Percentiles rank a stretch among this genome's conserved stretches.
Evolutionary conservation across 2,329 filamentous ascomycete genomes (phyloP).

Genomic region (Apiospora pterosperma): DNA sequence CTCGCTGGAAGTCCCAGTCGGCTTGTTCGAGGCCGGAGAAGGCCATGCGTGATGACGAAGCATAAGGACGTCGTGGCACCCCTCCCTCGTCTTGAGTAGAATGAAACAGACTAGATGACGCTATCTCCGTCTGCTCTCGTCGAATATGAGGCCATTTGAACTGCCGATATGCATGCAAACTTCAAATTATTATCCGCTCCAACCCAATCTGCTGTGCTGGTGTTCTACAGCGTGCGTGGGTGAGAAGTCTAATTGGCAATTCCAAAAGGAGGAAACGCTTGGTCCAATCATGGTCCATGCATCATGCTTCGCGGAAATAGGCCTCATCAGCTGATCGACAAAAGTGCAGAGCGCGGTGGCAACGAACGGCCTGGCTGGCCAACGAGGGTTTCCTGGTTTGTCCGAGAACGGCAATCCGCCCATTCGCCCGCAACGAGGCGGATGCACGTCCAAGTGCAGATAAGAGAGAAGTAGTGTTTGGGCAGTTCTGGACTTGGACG

Average conservation of each 20-base stretch:
- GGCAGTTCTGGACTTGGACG: background rate
- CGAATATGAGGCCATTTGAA: background rate
- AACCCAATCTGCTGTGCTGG: background rate
- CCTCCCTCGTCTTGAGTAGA: background rate
- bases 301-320: background rate
- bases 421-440: background rate
- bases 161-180: background rate
- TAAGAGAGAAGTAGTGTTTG: background rate
- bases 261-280: background rate
- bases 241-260: background rate
- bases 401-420: background rate
- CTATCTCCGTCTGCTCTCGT: background rate
- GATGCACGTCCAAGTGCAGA: background rate
- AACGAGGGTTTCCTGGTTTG: background rate
- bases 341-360: background rate
- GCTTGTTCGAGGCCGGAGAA: constrained; percentile 4
- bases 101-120: background rate
- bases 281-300: background rate
- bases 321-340: background rate
- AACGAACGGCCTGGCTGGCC: background rate
- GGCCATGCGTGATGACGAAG: constrained; percentile 1
- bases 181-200: background rate
- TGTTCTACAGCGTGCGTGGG: background rate
- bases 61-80: background rate
- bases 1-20: background rate